These are phyloP conservation scores for Plasmodium blacklocki DNA, from an alignment of 169 alveolate species.

Conservation along the genomic window DNA sequence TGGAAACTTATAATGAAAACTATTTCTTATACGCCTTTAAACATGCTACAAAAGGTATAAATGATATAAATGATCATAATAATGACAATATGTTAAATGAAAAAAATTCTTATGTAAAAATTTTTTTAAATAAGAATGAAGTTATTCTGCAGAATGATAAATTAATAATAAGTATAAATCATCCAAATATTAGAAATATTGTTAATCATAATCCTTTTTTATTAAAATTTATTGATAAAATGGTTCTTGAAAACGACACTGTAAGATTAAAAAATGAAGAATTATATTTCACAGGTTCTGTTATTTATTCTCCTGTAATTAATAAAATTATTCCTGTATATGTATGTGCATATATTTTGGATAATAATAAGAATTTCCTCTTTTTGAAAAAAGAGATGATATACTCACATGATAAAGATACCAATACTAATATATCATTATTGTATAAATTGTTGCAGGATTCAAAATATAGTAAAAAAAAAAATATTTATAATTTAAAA, in stretches of 20 bases:
- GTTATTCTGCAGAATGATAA: slow-evolving; percentile 29
- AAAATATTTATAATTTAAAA: slow-evolving; percentile 78
- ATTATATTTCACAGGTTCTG: slow-evolving; percentile 48
- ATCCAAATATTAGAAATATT: slow-evolving; percentile 38
- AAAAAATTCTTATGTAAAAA: slow-evolving; percentile 23
- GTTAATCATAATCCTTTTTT: slow-evolving; percentile 25
- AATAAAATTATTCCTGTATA: slow-evolving; percentile 71
- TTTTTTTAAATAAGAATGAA: slow-evolving; percentile 40
- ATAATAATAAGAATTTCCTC: slow-evolving; percentile 22
- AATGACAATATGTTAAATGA: not conserved
- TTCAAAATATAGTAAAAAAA: slow-evolving; percentile 57
- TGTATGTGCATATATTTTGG: slow-evolving; percentile 73
- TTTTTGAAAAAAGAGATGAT: slow-evolving; percentile 28
- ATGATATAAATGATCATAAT: too few species aligned
- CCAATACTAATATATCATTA: not conserved
- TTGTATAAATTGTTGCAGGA: slow-evolving; percentile 4
- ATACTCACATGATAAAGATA: not conserved
- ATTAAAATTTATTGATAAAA: not conserved
- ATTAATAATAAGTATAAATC: slow-evolving; percentile 50
- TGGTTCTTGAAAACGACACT: slow-evolving; percentile 10
- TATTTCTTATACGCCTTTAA: too few species aligned
- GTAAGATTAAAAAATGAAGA: slow-evolving; percentile 47
- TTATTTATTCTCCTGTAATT: slow-evolving; percentile 74
- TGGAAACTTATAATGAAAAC: too few species aligned
- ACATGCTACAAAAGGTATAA: too few species aligned